Evolutionary conservation across 179 eudicot genomes (phyloP), one percentile per base, ranked within the genome.

Genomic region (Patellifolia procumbens): DNA sequence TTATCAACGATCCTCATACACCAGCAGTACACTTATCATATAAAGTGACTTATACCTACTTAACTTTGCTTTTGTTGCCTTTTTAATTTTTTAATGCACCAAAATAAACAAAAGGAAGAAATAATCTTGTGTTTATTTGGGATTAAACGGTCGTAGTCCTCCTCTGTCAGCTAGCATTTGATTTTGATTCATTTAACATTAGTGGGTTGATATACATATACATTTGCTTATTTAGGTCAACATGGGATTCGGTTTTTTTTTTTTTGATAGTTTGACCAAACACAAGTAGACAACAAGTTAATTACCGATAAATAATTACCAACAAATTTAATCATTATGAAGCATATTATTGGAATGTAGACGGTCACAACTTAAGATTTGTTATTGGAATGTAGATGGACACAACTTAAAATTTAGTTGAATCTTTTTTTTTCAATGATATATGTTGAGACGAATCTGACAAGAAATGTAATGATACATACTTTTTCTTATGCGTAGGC

Each of bases 41-140:
- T 55, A 55, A 55, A 55, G 60, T 55, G 60, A 55, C 60, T 55
- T 55, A 55, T 22, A 55, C 60, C 60, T 55, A 55, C 60, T 24
- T 55, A 55, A 5, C 43, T 7, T 55, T 22, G 24, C 24, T 12
- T 55, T 55, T 12, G 6, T 10, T 55, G 2, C 24, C 8, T 51
- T 51, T 51, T 7, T 12, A 55, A 1, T 55, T 55, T 55, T n/a
- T 55, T n/a, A 55, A 55, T 24, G 28, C 29, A 8, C 60, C 4
- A 55, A 10, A 7, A n/a, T 1, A 22, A 53, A 7, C 8, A 53
- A 0, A n/a, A 20, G 1, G 2, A 1, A 55, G 28, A 24, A 55
- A 15, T 55, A 55, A 24, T 55, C 60, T n/a, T 1, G 31, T 55
- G 60, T 22, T 0, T 55, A 17, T 55, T 55, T 55, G 60, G 60